Base-by-base conservation (phyloP, 2,329 filamentous ascomycete species). In the Pyricularia sp. region DNA sequence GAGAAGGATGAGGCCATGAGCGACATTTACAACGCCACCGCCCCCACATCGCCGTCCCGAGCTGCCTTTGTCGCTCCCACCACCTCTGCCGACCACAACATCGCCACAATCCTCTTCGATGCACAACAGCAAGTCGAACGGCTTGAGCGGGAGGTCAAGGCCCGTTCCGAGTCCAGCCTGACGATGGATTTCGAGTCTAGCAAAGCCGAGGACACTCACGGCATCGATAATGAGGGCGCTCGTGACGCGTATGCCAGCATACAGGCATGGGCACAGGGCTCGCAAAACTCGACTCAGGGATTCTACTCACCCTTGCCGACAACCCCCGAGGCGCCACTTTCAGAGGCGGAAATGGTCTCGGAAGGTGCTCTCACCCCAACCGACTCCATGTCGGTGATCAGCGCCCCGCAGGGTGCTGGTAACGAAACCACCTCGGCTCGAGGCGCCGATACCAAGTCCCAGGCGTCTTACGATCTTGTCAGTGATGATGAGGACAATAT, bases 261-360 rank as follows among this genome's bases (percentile, higher is more conserved):
- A 72, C 86, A 90, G 74, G 88, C 87, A 0, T 90, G 88, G 87
- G 87, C 87, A 1, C 83, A 87, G 72, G 79, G 82, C 69, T 84
- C 84, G 4, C 72, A 73, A 10, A 73, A 71, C 65, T 68, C 69
- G 28, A 79, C 79, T 73, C 77, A 79, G 11, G 81, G 82, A 73
- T 88, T 89, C 73, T 89, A 88, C 79, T 88, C 86, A 6, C 86
- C 87, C 4, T 81, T 88, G 26, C 86, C 86, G 14, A 80, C 80
- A 26, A 83, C 84, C 1, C 84, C 83, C 2, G 78, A 79, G 4
- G 80, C 80, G 9, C 80, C 84, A 14, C 73, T 82, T 26, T 86
- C 85, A 5, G 86, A 85, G 76, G 81, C 81, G 23, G 84, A 85
- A 70, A 71, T 84, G 10, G 73, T 85, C 70, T 86, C 82, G 74